These are phyloP conservation scores for Kitagawia praeruptora DNA, from an alignment of 129 eudicot species.

Conservation along the genomic window DNA sequence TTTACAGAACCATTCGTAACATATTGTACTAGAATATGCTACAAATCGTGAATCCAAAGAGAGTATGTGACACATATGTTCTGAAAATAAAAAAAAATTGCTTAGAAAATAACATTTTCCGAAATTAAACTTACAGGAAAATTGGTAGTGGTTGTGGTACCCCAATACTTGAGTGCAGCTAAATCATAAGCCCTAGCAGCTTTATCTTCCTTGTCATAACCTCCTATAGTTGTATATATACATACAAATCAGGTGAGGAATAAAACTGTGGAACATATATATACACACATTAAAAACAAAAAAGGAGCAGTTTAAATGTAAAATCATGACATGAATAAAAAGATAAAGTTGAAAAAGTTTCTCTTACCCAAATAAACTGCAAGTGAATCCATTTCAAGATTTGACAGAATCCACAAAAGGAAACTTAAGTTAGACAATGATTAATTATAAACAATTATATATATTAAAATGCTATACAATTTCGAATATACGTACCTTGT, in stretches of 20 bases:
- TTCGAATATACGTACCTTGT: constrained; percentile 43
- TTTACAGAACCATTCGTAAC: no score
- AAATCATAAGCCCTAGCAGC: constrained; percentile 95
- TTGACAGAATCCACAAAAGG: not conserved
- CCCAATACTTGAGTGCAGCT: constrained; percentile 94
- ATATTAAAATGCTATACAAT: not conserved
- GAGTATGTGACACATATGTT: no score
- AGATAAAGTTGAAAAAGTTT: constrained; percentile 16
- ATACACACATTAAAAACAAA: not conserved
- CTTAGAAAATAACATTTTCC: no score
- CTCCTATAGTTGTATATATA: constrained; percentile 38
- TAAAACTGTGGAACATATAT: not conserved
- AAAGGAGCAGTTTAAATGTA: not conserved
- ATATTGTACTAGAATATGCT: no score
- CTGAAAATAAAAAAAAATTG: no score
- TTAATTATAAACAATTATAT: not conserved
- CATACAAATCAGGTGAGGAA: not conserved
- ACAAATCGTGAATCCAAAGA: no score
- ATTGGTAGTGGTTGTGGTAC: constrained; percentile 87
- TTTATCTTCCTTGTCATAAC: constrained; percentile 93
- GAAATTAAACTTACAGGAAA: constrained; percentile 49
- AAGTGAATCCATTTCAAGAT: constrained; percentile 27
- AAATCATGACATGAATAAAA: constrained; percentile 11
- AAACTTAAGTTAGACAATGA: constrained; percentile 6
- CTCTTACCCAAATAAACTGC: constrained; percentile 95